Conservation (phyloP, 345 rosid species). For the Salix exigua region DNA sequence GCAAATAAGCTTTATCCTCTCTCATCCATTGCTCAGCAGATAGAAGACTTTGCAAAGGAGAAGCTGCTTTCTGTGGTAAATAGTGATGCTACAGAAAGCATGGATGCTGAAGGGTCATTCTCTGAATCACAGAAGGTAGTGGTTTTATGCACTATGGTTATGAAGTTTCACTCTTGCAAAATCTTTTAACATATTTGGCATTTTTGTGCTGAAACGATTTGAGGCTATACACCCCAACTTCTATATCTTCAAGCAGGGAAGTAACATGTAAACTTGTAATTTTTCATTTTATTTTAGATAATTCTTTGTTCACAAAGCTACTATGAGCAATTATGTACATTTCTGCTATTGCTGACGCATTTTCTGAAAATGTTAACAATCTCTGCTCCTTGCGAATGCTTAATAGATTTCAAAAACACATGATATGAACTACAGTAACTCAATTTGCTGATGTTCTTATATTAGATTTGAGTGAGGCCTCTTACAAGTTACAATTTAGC, state of each 20-base stretch:
- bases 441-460: too few relatives aligned
- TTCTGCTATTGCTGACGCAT: not conserved
- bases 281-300: not conserved
- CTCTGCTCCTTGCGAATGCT: too few relatives aligned
- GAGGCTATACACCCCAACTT: too few relatives aligned
- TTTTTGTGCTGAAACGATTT: too few relatives aligned
- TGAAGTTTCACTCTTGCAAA: not conserved
- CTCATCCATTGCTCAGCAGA: conserved; percentile 64
- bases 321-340: not conserved
- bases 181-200: not conserved
- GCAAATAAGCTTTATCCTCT: conserved; percentile 92
- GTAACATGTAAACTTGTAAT: not conserved
- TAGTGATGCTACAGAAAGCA: conserved; percentile 35
- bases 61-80: conserved; percentile 53
- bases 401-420: too few relatives aligned
- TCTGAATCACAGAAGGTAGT: conserved; percentile 57
- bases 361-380: too few relatives aligned
- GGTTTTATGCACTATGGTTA: conserved; percentile 4
- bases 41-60: conserved; percentile 81
- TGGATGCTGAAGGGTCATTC: conserved; percentile 41
- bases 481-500: too few relatives aligned
- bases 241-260: not conserved
- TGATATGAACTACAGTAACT: too few relatives aligned
- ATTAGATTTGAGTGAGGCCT: too few relatives aligned
- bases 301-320: not conserved